A percentile compares a stretch with the other conserved stretches of the same genome.
Conservation (phyloP, 495 filamentous ascomycete genomes). For the Tuber microsphaerosporum region DNA sequence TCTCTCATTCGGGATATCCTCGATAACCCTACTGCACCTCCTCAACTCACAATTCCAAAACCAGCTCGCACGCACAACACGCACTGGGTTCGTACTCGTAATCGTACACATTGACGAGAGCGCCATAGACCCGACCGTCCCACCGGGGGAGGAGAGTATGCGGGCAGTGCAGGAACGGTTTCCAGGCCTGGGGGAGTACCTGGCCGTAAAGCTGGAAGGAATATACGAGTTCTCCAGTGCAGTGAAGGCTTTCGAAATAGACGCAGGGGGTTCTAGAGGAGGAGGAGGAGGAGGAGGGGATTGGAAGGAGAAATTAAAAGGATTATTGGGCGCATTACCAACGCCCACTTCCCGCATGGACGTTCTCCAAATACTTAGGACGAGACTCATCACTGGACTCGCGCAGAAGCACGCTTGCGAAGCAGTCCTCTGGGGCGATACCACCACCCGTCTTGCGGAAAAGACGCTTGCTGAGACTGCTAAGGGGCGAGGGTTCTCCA, state of each 20-base stretch:
- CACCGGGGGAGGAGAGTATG: slow-evolving; percentile 29
- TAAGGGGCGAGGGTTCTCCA: slow-evolving; percentile 74
- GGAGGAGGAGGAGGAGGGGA: slow-evolving; percentile 24
- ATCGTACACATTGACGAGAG: slow-evolving; percentile 61
- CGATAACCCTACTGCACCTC: slow-evolving; percentile 67
- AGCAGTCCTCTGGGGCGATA: slow-evolving; percentile 72
- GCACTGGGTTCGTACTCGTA: slow-evolving; percentile 58
- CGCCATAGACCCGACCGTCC: slow-evolving; percentile 36
- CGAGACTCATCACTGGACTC: slow-evolving; percentile 58
- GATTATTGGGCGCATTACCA: slow-evolving; percentile 53
- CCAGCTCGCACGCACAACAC: slow-evolving; percentile 52
- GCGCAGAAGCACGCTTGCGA: slow-evolving; percentile 57
- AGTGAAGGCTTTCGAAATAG: slow-evolving; percentile 38
- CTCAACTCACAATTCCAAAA: slow-evolving; percentile 59
- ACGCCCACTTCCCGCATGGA: slow-evolving; percentile 71
- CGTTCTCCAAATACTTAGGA: slow-evolving; percentile 61
- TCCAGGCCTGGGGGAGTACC: slow-evolving; percentile 22
- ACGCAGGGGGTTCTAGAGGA: slow-evolving; percentile 16
- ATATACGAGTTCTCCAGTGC: slow-evolving; percentile 45
- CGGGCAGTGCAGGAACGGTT: slow-evolving; percentile 30
- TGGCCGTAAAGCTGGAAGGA: slow-evolving; percentile 26
- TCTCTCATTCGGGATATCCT: slow-evolving; percentile 76
- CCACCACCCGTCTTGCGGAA: slow-evolving; percentile 78
- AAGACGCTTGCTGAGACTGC: slow-evolving; percentile 79
- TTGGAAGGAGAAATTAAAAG: slow-evolving; percentile 47